phyloP scores from a whole-genome alignment of 768 basidiomycete species.

The Kwoniella heveanensis region DNA sequence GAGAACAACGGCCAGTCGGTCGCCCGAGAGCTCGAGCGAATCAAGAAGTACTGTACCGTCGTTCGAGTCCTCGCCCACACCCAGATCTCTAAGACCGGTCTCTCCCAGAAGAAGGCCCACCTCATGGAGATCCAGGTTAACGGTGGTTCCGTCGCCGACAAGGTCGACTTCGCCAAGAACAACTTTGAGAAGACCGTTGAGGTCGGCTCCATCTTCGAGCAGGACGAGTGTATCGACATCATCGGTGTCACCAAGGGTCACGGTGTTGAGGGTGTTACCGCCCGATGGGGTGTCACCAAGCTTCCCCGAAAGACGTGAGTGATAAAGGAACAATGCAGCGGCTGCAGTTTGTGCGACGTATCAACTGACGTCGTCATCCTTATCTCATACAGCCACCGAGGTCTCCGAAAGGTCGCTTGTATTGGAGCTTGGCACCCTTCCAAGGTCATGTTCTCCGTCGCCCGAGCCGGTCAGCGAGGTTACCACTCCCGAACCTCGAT shows the following conservation, averaged over 20 bases:
- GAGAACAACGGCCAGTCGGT: constrained; percentile 91
- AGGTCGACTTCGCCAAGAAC: constrained; percentile 90
- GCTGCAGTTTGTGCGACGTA: too few species aligned
- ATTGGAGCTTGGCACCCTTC: constrained; percentile 58
- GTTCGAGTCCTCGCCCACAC: constrained; percentile 99
- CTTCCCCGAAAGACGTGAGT: constrained; percentile 82
- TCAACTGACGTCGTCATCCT: not conserved
- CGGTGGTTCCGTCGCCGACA: constrained; percentile 89
- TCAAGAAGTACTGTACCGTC: constrained; percentile 99
- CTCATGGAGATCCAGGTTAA: constrained; percentile 99
- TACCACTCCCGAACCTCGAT: constrained; percentile 61
- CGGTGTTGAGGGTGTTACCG: constrained; percentile 98
- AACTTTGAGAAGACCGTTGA: constrained; percentile 97
- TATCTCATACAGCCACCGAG: constrained; percentile 75
- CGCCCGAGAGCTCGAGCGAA: constrained; percentile 94
- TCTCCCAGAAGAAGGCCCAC: constrained; percentile 99
- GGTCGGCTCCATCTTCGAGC: constrained; percentile 82
- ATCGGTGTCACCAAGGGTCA: constrained; percentile 98
- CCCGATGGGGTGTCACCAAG: constrained; percentile 99
- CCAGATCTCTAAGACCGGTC: constrained; percentile 96
- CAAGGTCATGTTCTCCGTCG: constrained; percentile 99
- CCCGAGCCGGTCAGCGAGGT: constrained; percentile 96
- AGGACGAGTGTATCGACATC: constrained; percentile 93
- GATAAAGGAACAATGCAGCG: too few species aligned
- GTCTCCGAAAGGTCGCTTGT: constrained; percentile 95